Conservation (phyloP, 306 rosid genomes). For the Pyrus communis region DNA sequence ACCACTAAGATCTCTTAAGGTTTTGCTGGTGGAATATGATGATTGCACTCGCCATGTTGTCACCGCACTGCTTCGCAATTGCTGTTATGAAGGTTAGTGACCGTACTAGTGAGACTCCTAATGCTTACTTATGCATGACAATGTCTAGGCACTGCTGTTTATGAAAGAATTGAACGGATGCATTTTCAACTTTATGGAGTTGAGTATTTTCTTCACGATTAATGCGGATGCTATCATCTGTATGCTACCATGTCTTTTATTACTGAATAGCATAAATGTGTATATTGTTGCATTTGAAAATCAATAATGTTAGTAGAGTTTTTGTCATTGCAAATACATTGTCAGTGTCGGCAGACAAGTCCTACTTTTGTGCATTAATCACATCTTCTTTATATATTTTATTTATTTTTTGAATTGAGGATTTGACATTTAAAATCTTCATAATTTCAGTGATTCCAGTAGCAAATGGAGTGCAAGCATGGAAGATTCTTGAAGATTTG, state of each 20-base stretch:
- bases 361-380: background rate
- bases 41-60: conserved; percentile 86
- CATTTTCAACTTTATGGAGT: background rate
- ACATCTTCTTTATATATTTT: background rate
- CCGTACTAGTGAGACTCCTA: background rate
- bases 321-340: background rate
- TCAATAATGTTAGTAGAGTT: no score
- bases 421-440: background rate
- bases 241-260: background rate
- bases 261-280: background rate
- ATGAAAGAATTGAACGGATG: background rate
- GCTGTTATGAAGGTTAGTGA: conserved; percentile 83
- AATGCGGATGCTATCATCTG: background rate
- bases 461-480: conserved; percentile 80
- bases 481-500: conserved; percentile 83
- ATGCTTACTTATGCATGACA: background rate
- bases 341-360: background rate
- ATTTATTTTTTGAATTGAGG: background rate
- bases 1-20: conserved; percentile 73
- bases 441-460: conserved; percentile 59
- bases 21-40: conserved; percentile 80
- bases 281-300: background rate
- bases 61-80: conserved; percentile 84
- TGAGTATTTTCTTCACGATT: background rate
- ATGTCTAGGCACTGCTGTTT: background rate